Evolutionary conservation across 345 rosid genomes (phyloP).

Genomic region (Cardiospermum halicacabum): DNA sequence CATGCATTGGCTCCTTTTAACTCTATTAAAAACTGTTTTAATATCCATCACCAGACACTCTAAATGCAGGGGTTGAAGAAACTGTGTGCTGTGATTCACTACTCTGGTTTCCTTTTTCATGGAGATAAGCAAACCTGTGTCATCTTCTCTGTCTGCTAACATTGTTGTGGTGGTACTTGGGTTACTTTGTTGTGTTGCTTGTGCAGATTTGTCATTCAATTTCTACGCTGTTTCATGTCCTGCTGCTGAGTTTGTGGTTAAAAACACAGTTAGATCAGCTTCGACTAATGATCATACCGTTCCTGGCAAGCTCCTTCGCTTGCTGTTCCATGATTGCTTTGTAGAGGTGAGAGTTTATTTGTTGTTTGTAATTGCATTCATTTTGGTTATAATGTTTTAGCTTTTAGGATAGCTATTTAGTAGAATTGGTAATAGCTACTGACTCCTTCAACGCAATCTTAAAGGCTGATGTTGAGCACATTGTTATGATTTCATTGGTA

Average conservation of each 20-base stretch:
- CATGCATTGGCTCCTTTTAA: not conserved
- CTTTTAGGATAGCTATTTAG: too few relatives aligned
- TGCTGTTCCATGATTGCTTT: conserved; percentile 87
- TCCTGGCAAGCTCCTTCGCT: conserved; percentile 85
- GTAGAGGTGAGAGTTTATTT: conserved; percentile 86
- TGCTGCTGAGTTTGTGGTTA: conserved; percentile 52
- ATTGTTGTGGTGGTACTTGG: conserved; percentile 19
- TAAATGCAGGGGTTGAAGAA: not conserved
- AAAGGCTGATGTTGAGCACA: too few relatives aligned
- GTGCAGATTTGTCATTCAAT: conserved; percentile 46
- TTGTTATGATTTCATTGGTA: too few relatives aligned
- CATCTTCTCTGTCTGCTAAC: not conserved
- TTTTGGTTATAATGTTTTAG: too few relatives aligned
- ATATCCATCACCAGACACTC: not conserved
- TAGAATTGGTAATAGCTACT: too few relatives aligned
- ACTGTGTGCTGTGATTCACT: not conserved
- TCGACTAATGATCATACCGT: conserved; percentile 56
- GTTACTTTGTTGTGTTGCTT: conserved; percentile 16
- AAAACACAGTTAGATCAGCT: conserved; percentile 67
- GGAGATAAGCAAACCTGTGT: conserved; percentile 27
- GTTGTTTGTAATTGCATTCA: too few relatives aligned
- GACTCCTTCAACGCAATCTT: too few relatives aligned
- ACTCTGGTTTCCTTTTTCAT: conserved; percentile 14
- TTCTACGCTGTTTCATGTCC: conserved; percentile 82
- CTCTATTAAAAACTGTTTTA: not conserved